These are phyloP conservation scores for Plasmopara muralis DNA, from an alignment of 352 stramenopile species.

Conservation along the genomic window DNA sequence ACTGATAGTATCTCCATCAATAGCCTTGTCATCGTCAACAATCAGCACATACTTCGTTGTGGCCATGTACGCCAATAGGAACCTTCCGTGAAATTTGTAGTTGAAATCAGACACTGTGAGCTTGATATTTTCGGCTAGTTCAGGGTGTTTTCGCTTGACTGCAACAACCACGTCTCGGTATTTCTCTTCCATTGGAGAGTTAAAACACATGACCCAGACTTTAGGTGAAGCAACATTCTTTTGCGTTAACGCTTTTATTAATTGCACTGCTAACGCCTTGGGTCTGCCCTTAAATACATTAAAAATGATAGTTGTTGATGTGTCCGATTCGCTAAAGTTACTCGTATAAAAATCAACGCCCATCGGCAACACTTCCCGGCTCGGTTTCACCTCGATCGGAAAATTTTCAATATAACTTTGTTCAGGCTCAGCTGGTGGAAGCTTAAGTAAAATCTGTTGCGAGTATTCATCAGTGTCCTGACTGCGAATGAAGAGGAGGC, in stretches of 20 bases:
- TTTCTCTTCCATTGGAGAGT: constrained; percentile 35
- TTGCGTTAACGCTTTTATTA: too few relatives aligned
- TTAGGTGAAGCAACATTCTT: constrained; percentile 14
- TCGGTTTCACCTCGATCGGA: too few relatives aligned
- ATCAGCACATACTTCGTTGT: constrained; percentile 46
- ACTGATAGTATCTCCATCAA: constrained; percentile 27
- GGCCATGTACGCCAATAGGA: constrained; percentile 49
- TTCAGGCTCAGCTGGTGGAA: constrained; percentile 10
- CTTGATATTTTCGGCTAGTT: constrained; percentile 24
- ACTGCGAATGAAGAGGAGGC: constrained; percentile 10
- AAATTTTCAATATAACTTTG: background rate
- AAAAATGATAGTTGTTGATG: too few relatives aligned
- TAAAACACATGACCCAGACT: constrained; percentile 66
- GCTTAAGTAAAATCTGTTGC: constrained; percentile 20
- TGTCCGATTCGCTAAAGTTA: too few relatives aligned
- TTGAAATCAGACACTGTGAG: constrained; percentile 45
- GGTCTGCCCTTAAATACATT: too few relatives aligned
- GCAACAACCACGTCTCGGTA: constrained; percentile 34
- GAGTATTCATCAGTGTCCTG: constrained; percentile 8
- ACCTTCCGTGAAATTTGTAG: constrained; percentile 48
- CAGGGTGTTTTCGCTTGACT: constrained; percentile 19
- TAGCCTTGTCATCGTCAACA: constrained; percentile 44
- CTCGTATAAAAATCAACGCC: too few relatives aligned
- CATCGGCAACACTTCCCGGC: too few relatives aligned
- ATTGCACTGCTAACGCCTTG: too few relatives aligned